Base-by-base conservation (phyloP, 768 basidiomycete genomes). In the Neoboletus brunneissimus region DNA sequence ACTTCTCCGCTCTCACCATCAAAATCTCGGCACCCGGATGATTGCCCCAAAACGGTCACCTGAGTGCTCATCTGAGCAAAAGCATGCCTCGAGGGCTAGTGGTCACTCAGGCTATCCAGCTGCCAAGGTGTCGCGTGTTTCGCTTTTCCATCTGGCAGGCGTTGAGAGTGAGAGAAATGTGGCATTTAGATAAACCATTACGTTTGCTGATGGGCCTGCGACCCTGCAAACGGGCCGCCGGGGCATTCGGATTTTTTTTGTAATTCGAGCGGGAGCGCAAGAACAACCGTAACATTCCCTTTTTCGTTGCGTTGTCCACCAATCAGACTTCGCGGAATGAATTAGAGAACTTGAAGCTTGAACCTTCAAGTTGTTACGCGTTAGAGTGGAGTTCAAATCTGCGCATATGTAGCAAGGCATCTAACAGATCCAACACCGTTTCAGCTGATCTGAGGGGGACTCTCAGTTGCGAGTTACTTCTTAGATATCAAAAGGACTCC, bases 391-490 rank as follows among this genome's bases (percentile, higher is more conserved):
- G 25, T 27, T 4, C 6, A 48, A 27, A 29, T 61, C 59, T 44
- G 34, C 41, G 35, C 38, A 35, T 22, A 38, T 47, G 29, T 29
- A 32, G 5, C 51, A 20, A n/a, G 6, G 9, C 11, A 11, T 22
- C 34, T 27, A 32, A 37, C 35, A 49, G 65, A 67, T 68, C 64
- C 35, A 51, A 49, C 56, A 37, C 56, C 48, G 40, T 54, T 53
- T 60, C 64, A 57, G 54, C 40, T 32, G 56, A 63, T 66, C 60
- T 63, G 41, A 50, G 16, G n/a, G n/a, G 25, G 38, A 45, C 53
- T 8, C 48, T 45, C 51, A 11, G n/a, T 31, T 23, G 12, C 12
- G 27, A 31, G 40, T 27, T 31, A 29, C 29, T 37, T 13, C 25
- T 44, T 51, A 40, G 22, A 54, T 54, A 16, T 52, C 48, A 31